These are phyloP conservation scores for Croton laevigatus DNA, from an alignment of 441 rosid genomes.

Conservation along the genomic window DNA sequence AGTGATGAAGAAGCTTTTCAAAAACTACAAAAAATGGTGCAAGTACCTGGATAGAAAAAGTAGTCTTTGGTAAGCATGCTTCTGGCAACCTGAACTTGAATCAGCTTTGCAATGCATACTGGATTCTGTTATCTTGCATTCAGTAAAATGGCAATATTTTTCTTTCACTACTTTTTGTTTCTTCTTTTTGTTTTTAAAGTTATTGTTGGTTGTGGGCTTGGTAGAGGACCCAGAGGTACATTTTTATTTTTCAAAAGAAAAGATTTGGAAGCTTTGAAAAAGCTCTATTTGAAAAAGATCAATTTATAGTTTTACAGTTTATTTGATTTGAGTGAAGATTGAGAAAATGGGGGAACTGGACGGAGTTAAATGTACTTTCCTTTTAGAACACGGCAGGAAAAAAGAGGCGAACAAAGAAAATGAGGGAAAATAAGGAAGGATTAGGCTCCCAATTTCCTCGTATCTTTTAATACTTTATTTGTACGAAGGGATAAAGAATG, in stretches of 20 bases:
- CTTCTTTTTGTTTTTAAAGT: conserved; percentile 3
- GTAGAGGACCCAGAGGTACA: not conserved
- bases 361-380: not conserved
- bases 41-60: conserved; percentile 91
- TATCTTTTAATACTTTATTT: too few species aligned
- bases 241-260: not conserved
- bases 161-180: not conserved
- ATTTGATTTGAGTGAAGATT: not conserved
- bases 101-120: not conserved
- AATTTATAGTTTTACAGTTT: not conserved
- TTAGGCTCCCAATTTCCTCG: too few species aligned
- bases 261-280: not conserved
- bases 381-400: not conserved
- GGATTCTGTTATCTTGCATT: not conserved
- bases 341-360: not conserved
- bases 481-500: not conserved
- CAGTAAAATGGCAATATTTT: not conserved
- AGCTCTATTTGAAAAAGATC: not conserved
- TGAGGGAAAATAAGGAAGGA: too few species aligned
- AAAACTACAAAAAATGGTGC: conserved; percentile 99
- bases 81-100: not conserved
- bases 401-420: not conserved
- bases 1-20: conserved; percentile 97
- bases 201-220: not conserved
- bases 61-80: conserved; percentile 65